phyloP scores from a whole-genome alignment of 192 early-diverging fungal genomes.

The Umbelopsis vinacea region DNA sequence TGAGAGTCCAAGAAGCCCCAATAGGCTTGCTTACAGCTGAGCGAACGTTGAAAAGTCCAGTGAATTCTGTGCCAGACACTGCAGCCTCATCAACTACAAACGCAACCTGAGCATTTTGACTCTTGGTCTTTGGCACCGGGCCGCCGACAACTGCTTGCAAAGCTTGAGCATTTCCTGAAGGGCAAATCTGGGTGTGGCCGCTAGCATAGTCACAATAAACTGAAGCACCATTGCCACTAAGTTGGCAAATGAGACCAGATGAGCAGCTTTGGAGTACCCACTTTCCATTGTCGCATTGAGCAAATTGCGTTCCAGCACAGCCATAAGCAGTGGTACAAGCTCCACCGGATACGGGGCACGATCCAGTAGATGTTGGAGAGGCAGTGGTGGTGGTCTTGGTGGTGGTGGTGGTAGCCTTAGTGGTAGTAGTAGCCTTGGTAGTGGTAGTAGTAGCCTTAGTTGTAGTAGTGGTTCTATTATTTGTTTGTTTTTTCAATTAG shows the following conservation, averaged over 20 bases:
- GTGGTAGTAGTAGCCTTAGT: not conserved
- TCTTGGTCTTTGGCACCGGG: conserved; percentile 3
- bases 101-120: conserved; percentile 12
- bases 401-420: not conserved
- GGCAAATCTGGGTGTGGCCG: not conserved
- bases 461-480: not conserved
- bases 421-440: not conserved
- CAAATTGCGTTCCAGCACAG: conserved; percentile 23
- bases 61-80: not conserved
- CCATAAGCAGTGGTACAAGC: conserved; percentile 4
- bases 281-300: conserved; percentile 21
- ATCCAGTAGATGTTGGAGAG: not conserved
- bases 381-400: not conserved
- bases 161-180: not conserved
- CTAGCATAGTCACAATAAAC: conserved; percentile 21
- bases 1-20: conserved; percentile 5
- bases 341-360: not conserved
- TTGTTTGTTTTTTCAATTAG: too few species aligned
- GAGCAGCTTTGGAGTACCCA: conserved; percentile 18
- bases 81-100: not conserved
- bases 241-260: conserved; percentile 19
- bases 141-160: not conserved
- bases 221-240: conserved; percentile 6
- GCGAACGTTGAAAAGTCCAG: conserved; percentile 9
- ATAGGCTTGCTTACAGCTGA: not conserved